Conservation (phyloP, 495 filamentous ascomycete genomes). For the Bacidia rubella region DNA sequence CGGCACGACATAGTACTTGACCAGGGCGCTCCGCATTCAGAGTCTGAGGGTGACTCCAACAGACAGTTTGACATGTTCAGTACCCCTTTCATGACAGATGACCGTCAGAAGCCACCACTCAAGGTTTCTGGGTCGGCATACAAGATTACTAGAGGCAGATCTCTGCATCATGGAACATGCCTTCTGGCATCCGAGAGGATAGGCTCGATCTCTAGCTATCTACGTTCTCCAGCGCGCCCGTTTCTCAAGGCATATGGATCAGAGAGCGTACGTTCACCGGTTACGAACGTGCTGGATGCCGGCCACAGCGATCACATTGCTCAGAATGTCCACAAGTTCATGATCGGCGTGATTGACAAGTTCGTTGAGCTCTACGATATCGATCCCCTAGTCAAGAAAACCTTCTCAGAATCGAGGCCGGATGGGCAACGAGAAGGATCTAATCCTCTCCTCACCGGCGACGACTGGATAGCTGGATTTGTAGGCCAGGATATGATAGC, state of each 20-base stretch:
- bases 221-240: constrained; percentile 58
- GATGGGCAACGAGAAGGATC: constrained; percentile 27
- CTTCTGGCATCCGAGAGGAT: constrained; percentile 61
- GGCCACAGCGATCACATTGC: constrained; percentile 19
- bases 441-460: constrained; percentile 19
- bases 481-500: constrained; percentile 35
- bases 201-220: constrained; percentile 43
- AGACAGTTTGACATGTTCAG: constrained; percentile 16
- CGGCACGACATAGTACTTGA: constrained; percentile 87
- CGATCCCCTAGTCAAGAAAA: constrained; percentile 10
- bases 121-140: constrained; percentile 92
- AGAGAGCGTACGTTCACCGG: constrained; percentile 78
- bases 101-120: constrained; percentile 31
- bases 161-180: constrained; percentile 87
- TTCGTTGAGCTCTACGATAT: constrained; percentile 21
- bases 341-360: constrained; percentile 18
- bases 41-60: constrained; percentile 8
- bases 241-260: constrained; percentile 75
- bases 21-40: constrained; percentile 19
- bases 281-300: constrained; percentile 57
- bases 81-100: constrained; percentile 9
- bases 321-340: constrained; percentile 24
- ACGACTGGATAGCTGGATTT: constrained; percentile 29
- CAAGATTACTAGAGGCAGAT: constrained; percentile 65
- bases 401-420: constrained; percentile 27